phyloP scores from a whole-genome alignment of 345 rosid species.

The Melaleuca quinquenervia region DNA sequence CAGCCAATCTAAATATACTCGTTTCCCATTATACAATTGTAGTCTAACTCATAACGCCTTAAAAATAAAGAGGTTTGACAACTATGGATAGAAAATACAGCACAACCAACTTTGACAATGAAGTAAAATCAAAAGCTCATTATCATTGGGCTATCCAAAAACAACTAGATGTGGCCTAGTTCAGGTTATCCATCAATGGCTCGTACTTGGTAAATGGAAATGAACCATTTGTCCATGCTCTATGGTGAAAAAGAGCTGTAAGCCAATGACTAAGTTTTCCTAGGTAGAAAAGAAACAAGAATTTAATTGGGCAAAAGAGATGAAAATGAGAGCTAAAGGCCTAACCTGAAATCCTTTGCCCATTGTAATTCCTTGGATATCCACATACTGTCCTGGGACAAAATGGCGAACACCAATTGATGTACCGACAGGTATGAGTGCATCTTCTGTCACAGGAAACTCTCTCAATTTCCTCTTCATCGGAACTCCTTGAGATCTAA shows the following conservation, averaged over 20 bases:
- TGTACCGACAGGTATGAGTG: slow-evolving; percentile 75
- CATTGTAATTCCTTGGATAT: slow-evolving; percentile 73
- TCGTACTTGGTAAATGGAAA: not conserved
- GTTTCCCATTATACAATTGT: not conserved
- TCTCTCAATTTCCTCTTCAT: slow-evolving; percentile 87
- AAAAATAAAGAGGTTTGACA: not conserved
- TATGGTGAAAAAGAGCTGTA: not conserved
- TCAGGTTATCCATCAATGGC: not conserved
- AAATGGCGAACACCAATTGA: slow-evolving; percentile 77
- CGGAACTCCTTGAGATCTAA: slow-evolving; percentile 91
- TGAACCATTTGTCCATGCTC: not conserved
- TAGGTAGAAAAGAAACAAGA: not conserved
- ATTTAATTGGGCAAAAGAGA: not conserved
- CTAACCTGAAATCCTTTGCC: slow-evolving; percentile 95
- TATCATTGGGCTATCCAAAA: not conserved
- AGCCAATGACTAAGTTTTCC: not conserved
- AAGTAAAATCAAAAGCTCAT: not conserved
- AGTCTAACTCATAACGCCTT: not conserved
- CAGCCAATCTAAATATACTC: not conserved
- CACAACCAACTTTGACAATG: not conserved
- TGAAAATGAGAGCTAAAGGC: not conserved
- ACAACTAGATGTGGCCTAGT: not conserved
- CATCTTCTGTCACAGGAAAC: slow-evolving; percentile 93
- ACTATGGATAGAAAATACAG: not conserved
- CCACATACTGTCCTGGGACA: slow-evolving; percentile 83